phyloP scores from a whole-genome alignment of 495 filamentous ascomycete species.

The Podospora pseudocomata region DNA sequence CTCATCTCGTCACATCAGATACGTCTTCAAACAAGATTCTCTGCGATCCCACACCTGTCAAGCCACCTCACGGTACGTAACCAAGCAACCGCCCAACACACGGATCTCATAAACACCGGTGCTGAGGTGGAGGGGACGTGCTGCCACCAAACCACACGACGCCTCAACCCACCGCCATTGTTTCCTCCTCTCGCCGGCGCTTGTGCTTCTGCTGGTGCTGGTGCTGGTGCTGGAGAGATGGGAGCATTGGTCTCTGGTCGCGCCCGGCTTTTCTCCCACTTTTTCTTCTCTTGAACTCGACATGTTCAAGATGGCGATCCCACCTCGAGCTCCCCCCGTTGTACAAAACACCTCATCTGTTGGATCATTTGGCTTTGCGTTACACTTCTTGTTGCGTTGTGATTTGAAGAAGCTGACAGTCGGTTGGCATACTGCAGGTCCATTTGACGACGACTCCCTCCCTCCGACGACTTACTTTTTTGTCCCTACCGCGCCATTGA shows the following conservation, averaged over 20 bases:
- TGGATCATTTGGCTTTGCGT: background rate
- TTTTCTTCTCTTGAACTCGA: background rate
- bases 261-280: background rate
- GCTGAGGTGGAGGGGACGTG: slow-evolving; percentile 2
- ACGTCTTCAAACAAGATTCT: no score
- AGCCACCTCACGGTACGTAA: slow-evolving; percentile 22
- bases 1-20: background rate
- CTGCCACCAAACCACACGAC: background rate
- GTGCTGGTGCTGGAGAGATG: background rate
- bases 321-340: background rate
- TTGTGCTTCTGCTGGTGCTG: no score
- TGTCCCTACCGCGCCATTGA: background rate
- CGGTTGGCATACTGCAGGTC: background rate
- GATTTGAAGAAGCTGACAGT: background rate
- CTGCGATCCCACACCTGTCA: background rate
- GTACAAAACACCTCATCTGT: slow-evolving; percentile 6
- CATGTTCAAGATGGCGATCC: background rate
- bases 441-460: background rate
- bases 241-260: background rate
- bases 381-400: background rate
- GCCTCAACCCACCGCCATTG: background rate
- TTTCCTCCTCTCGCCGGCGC: background rate
- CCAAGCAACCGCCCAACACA: slow-evolving; percentile 11
- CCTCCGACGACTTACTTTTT: background rate
- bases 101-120: slow-evolving; percentile 22